Evolutionary conservation across 2,329 filamentous ascomycete genomes (phyloP).

Genomic region (Epichloe uncinata): DNA sequence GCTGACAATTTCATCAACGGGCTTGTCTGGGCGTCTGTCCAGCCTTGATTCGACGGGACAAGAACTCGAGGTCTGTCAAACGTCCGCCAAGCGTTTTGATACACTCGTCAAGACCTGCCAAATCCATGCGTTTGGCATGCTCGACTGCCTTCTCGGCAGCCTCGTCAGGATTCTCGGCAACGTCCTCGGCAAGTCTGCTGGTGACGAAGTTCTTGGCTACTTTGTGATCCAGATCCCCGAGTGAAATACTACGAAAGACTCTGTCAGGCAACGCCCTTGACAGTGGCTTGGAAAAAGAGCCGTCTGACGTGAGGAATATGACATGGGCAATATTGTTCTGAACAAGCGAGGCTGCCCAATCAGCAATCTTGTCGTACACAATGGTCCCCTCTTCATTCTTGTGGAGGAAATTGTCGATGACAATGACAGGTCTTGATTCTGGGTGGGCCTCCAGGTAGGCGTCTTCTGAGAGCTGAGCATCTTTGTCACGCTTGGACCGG

Average conservation of each 20-base stretch:
- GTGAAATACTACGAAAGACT: conserved; percentile 72
- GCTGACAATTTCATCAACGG: conserved; percentile 71
- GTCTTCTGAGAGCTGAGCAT: conserved; percentile 61
- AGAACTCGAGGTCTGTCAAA: conserved; percentile 88
- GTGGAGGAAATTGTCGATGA: conserved; percentile 86
- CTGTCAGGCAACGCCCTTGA: conserved; percentile 81
- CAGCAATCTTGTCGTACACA: conserved; percentile 69
- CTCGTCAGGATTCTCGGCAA: conserved; percentile 15
- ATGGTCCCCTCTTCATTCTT: conserved; percentile 52
- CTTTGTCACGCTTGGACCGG: conserved; percentile 59
- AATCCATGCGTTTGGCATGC: conserved; percentile 25
- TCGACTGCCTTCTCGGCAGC: conserved; percentile 9
- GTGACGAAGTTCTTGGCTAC: conserved; percentile 87
- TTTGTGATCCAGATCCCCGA: conserved; percentile 76
- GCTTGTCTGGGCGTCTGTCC: conserved; percentile 74
- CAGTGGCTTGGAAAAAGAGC: conserved; percentile 76
- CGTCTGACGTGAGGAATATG: conserved; percentile 83
- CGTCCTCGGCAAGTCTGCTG: conserved; percentile 53
- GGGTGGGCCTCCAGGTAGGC: conserved; percentile 85
- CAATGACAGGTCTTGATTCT: conserved; percentile 66
- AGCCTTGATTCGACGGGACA: conserved; percentile 77
- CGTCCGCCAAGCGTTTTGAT: conserved; percentile 78
- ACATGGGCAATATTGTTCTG: conserved; percentile 86
- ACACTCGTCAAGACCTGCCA: conserved; percentile 64
- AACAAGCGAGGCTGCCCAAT: conserved; percentile 80